These are phyloP conservation scores for Meyerozyma elateridarum DNA, from an alignment of 1,139 yeast species.

Conservation along the genomic window DNA sequence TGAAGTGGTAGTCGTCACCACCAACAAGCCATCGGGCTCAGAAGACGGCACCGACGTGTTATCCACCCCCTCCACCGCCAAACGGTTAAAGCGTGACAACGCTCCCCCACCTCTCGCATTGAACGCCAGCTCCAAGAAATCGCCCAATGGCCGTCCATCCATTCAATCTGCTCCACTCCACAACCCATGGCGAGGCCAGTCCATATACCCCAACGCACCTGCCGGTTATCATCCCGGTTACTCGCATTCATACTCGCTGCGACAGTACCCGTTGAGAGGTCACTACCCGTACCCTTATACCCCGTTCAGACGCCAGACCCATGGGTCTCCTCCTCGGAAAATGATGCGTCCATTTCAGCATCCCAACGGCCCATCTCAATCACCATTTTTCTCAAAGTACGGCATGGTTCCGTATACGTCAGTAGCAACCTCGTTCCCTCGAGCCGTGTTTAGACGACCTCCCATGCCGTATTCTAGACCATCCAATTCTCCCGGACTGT, in stretches of 20 bases:
- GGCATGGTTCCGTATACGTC: conserved; percentile 13
- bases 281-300: neutral
- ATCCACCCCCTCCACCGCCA: conserved; percentile 22
- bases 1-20: conserved; percentile 4
- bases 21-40: neutral
- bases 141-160: conserved; percentile 18
- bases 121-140: conserved; percentile 6
- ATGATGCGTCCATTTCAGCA: neutral
- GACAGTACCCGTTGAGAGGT: no score
- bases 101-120: conserved; percentile 41
- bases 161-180: conserved; percentile 45
- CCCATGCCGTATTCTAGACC: conserved; percentile 2
- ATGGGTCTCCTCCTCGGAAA: neutral
- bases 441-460: conserved; percentile 8
- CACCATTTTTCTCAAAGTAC: conserved; percentile 3
- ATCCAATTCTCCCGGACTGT: conserved; percentile 3
- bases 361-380: conserved; percentile 1
- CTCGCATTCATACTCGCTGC: no score
- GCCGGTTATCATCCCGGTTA: no score
- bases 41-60: conserved; percentile 18
- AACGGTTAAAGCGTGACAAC: conserved; percentile 40
- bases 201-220: conserved; percentile 14
- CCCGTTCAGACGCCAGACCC: neutral
- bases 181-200: conserved; percentile 12
- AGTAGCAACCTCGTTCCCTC: conserved; percentile 12